phyloP scores from a whole-genome alignment of 306 rosid genomes.

The Lagenaria siceraria region DNA sequence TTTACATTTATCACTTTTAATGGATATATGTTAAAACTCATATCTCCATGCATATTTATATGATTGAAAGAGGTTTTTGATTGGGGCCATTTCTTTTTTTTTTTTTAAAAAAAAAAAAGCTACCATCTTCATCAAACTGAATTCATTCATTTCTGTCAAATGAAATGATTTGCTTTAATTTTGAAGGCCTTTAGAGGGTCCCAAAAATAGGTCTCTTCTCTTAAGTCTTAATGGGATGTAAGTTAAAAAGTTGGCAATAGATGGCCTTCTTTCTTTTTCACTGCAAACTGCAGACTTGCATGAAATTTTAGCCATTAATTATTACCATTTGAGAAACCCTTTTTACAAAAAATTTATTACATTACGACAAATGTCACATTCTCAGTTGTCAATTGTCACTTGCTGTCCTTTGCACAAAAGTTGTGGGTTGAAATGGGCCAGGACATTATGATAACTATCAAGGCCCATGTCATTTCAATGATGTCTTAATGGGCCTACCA shows the following conservation, averaged over 20 bases:
- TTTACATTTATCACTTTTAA: not conserved
- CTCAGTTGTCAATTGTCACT: not conserved
- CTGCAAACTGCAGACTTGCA: conserved; percentile 9
- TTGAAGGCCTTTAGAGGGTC: not conserved
- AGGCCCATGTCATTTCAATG: conserved; percentile 6
- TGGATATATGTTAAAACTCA: not conserved
- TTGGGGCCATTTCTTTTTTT: conserved; percentile 11
- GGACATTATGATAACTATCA: not conserved
- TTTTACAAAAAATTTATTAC: not conserved
- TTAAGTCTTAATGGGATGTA: not conserved
- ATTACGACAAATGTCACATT: not conserved
- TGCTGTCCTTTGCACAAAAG: not conserved
- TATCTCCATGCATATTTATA: conserved; percentile 19
- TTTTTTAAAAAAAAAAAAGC: too few species aligned
- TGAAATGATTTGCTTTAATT: conserved; percentile 25
- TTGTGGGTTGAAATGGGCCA: conserved; percentile 2
- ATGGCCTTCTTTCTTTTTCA: not conserved
- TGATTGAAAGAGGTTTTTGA: conserved; percentile 26
- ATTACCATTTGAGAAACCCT: not conserved
- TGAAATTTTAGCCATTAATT: conserved; percentile 3
- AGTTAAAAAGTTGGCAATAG: conserved; percentile 2
- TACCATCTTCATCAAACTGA: conserved; percentile 13
- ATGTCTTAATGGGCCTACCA: conserved; percentile 1
- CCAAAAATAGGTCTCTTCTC: not conserved
- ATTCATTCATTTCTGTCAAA: conserved; percentile 29